Base-by-base conservation (phyloP, 2,329 filamentous ascomycete genomes). In the Coleophoma crateriformis region DNA sequence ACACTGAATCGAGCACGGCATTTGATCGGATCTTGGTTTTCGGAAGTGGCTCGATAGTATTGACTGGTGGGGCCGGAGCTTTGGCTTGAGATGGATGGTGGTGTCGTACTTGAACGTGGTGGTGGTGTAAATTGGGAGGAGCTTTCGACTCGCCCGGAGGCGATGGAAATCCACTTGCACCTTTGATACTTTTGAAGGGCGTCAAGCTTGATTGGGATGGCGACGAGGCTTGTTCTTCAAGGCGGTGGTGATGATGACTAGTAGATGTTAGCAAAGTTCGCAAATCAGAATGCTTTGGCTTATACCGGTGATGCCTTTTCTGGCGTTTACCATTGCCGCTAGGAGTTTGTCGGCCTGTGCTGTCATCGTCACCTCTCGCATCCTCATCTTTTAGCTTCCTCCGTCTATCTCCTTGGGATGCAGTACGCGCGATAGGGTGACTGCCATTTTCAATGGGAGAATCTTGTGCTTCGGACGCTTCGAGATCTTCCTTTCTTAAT, bases 331-430 rank as follows among this genome's bases (percentile, higher is more conserved):
- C 78, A 40, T 74, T 62, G 22, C 71, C 72, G 44, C 74, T 75
- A 1, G 84, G 82, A 2, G 85, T 84, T 12, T 73, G 72, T 57
- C 82, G 74, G 22, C 83, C 84, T 33, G 77, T 79, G 50, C 74
- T 79, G 50, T 81, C 82, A 50, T 94, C 88, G 52, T 82, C 89
- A 33, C 75, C 74, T 54, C 78, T 79, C 32, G 67, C 67, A 3
- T 89, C 86, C 41, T 94, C 90, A 47, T 95, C 88, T 62, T 90
- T 89, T 2, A 84, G 72, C 65, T 90, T 88, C 53, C 88, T 76
- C 50, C 84, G 77, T 62, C 83, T 82, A 10, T 39, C 75, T 77
- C 41, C 79, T 4, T 54, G 53, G 48, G 72, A 73, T 12, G 62
- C 60, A 35, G 68, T 68, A 34, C 75, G 70, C 49, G 64, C 58